Evolutionary conservation across 1,139 yeast genomes (phyloP).

Genomic region (Kodamaea sp.): DNA sequence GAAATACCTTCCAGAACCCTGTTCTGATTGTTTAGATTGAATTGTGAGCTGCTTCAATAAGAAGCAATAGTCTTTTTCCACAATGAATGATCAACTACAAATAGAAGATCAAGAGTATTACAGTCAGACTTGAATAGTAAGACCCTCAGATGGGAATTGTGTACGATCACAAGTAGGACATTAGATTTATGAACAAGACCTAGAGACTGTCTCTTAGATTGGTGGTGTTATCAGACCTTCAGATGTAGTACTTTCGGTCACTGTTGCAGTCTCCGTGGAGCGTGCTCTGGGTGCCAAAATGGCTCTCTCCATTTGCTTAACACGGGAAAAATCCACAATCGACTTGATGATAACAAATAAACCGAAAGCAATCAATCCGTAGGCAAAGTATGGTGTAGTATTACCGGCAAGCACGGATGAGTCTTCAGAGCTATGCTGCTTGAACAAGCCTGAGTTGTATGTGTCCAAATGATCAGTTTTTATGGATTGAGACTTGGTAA

Average conservation of each 20-base stretch:
- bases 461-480: constrained; percentile 47
- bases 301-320: constrained; percentile 71
- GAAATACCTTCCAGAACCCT: too few species aligned
- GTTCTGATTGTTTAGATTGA: too few species aligned
- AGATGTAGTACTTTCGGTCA: constrained; percentile 12
- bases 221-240: too few species aligned
- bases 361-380: constrained; percentile 68
- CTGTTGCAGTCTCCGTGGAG: background rate
- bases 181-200: too few species aligned
- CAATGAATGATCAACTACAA: too few species aligned
- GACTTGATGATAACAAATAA: constrained; percentile 65
- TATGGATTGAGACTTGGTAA: constrained; percentile 38
- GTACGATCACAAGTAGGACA: too few species aligned
- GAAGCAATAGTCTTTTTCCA: too few species aligned
- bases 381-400: constrained; percentile 52
- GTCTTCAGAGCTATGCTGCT: constrained; percentile 18
- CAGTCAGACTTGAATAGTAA: too few species aligned
- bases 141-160: too few species aligned
- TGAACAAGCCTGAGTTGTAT: constrained; percentile 41
- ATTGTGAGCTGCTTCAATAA: too few species aligned
- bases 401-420: constrained; percentile 9
- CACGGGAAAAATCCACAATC: constrained; percentile 67
- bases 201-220: too few species aligned
- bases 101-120: too few species aligned
- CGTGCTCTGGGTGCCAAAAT: constrained; percentile 50